Conservation (phyloP, 2,329 filamentous ascomycete species). For the Trichothecium roseum region DNA sequence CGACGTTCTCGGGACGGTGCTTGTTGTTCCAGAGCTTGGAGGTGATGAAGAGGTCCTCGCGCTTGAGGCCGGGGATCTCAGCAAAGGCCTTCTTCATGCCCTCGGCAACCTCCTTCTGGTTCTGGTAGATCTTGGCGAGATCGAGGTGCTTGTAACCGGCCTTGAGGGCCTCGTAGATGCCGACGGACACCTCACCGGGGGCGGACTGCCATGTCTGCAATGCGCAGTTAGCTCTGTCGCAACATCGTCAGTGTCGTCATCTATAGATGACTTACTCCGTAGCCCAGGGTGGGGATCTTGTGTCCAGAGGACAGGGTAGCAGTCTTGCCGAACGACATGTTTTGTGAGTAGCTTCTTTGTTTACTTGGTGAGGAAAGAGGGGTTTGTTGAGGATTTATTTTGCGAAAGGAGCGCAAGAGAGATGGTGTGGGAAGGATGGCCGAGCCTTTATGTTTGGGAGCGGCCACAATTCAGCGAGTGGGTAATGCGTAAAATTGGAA, state of each 20-base stretch:
- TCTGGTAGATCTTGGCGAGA: slow-evolving; percentile 47
- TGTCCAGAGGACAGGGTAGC: slow-evolving; percentile 54
- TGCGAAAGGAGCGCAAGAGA: too few species aligned
- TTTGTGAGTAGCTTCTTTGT: slow-evolving; percentile 7
- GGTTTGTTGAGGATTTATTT: neutral
- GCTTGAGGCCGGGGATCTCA: slow-evolving; percentile 39
- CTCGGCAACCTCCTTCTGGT: slow-evolving; percentile 49
- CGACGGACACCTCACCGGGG: slow-evolving; percentile 52
- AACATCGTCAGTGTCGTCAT: too few species aligned
- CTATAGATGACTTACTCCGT: slow-evolving; percentile 21
- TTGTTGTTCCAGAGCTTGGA: slow-evolving; percentile 56
- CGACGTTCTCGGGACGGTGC: slow-evolving; percentile 50
- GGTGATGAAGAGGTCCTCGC: slow-evolving; percentile 50
- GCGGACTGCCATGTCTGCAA: slow-evolving; percentile 56
- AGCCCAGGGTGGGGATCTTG: slow-evolving; percentile 51
- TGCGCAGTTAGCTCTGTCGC: slow-evolving; percentile 21
- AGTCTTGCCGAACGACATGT: slow-evolving; percentile 46
- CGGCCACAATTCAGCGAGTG: too few species aligned
- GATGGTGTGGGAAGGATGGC: too few species aligned
- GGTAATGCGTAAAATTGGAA: too few species aligned
- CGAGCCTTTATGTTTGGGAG: too few species aligned
- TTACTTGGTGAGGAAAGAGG: neutral
- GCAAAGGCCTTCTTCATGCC: slow-evolving; percentile 38
- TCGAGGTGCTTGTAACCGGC: slow-evolving; percentile 55
- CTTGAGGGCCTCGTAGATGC: slow-evolving; percentile 54